These are phyloP conservation scores for Hippophae gyantsensis DNA, from an alignment of 306 rosid species.

Conservation along the genomic window DNA sequence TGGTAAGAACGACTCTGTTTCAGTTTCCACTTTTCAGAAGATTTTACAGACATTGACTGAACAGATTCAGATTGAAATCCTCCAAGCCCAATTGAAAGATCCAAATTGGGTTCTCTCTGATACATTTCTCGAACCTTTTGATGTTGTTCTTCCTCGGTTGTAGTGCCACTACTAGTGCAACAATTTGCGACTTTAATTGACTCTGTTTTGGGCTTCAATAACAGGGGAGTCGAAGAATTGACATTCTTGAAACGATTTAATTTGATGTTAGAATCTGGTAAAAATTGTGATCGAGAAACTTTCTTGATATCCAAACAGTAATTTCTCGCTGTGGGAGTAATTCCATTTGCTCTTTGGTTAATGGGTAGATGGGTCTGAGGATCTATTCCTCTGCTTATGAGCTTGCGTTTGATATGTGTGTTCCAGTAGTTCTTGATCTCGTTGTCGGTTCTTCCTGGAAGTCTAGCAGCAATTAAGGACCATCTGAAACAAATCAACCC, in stretches of 20 bases:
- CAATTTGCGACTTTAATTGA: conserved; percentile 20
- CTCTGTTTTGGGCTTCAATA: conserved; percentile 4
- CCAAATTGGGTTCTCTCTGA: conserved; percentile 32
- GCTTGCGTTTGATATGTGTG: conserved; percentile 66
- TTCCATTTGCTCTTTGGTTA: conserved; percentile 11
- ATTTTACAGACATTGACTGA: conserved; percentile 17
- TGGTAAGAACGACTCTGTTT: neutral
- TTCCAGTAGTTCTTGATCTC: conserved; percentile 74
- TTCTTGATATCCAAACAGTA: conserved; percentile 20
- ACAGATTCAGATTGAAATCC: conserved; percentile 32
- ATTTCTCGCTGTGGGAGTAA: neutral
- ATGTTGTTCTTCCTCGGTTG: conserved; percentile 33
- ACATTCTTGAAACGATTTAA: neutral
- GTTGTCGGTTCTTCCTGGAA: conserved; percentile 69
- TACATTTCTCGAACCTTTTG: neutral
- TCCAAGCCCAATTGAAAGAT: conserved; percentile 44
- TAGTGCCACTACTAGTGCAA: conserved; percentile 39
- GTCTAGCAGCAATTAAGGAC: conserved; percentile 58
- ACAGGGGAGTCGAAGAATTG: too few species aligned
- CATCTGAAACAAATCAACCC: conserved; percentile 22
- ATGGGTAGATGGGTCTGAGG: conserved; percentile 62
- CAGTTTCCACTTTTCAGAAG: conserved; percentile 35
- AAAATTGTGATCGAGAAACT: conserved; percentile 16
- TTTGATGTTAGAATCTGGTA: conserved; percentile 20
- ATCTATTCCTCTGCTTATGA: conserved; percentile 44